Percentiles rank a stretch among this genome's conserved stretches.
Evolutionary conservation across 2,329 filamentous ascomycete species (phyloP).

Genomic region (Aspergillus amoenus): DNA sequence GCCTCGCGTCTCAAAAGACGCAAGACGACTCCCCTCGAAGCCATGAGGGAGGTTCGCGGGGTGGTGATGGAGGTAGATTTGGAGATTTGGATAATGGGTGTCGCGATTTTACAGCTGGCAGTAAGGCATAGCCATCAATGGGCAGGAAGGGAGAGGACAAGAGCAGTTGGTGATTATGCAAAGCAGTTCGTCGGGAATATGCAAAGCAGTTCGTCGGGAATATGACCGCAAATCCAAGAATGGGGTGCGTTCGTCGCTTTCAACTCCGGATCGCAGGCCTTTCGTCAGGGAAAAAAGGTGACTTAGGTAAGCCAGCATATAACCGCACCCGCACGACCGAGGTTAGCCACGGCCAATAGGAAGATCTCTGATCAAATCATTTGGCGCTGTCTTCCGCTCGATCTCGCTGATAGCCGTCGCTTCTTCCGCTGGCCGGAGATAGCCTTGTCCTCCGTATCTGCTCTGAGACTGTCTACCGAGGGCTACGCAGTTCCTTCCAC

Average conservation of each 20-base stretch:
- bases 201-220: neutral
- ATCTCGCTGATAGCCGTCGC: neutral
- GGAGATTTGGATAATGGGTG: neutral
- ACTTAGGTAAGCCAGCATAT: slow-evolving; percentile 9
- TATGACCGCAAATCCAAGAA: neutral
- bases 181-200: neutral
- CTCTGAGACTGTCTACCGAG: too few relatives aligned
- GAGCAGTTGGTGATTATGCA: neutral
- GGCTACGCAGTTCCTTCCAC: neutral
- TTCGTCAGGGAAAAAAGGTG: slow-evolving; percentile 3
- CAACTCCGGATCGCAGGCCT: neutral
- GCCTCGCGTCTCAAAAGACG: slow-evolving; percentile 45
- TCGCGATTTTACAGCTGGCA: slow-evolving; percentile 10
- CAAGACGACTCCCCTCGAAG: slow-evolving; percentile 40
- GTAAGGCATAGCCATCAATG: slow-evolving; percentile 17
- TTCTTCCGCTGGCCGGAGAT: neutral
- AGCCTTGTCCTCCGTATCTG: neutral
- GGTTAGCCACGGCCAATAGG: slow-evolving; percentile 28
- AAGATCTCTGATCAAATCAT: slow-evolving; percentile 25
- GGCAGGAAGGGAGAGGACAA: neutral
- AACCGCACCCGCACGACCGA: slow-evolving; percentile 22
- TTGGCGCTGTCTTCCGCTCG: neutral
- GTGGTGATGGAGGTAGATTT: neutral
- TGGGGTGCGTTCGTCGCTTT: neutral
- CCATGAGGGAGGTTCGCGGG: slow-evolving; percentile 30